Percentiles rank a stretch among this genome's conserved stretches.
phyloP scores from a whole-genome alignment of 176 grass and related monocot species.

The Avena atlantica region DNA sequence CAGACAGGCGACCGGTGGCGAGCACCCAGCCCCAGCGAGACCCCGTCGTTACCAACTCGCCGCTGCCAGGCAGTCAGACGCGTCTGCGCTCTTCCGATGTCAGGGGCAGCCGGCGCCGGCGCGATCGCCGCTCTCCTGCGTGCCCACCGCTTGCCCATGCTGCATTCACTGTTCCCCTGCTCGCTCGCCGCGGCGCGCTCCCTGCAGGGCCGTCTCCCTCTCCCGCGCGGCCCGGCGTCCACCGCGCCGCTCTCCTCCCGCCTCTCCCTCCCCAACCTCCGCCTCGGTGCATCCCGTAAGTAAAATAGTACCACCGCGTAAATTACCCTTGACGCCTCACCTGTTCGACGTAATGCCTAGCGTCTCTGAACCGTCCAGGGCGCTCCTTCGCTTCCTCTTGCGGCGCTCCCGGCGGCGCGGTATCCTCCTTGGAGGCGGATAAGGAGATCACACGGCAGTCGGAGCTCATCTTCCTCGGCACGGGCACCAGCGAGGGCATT shows the following conservation, averaged over 20 bases:
- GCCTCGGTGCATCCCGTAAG: slow-evolving; percentile 15
- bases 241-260: slow-evolving; percentile 4
- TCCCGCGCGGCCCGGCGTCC: neutral
- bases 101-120: slow-evolving; percentile 19
- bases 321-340: neutral
- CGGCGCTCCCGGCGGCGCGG: neutral
- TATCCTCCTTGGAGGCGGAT: neutral
- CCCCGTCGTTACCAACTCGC: slow-evolving; percentile 9
- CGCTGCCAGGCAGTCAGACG: neutral
- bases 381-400: slow-evolving; percentile 30
- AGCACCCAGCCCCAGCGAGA: neutral
- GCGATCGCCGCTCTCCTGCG: slow-evolving; percentile 39
- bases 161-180: neutral
- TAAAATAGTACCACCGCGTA: neutral
- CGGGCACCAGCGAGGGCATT: slow-evolving; percentile 92
- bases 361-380: slow-evolving; percentile 3
- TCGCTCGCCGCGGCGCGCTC: neutral
- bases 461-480: slow-evolving; percentile 95
- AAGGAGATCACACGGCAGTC: slow-evolving; percentile 39
- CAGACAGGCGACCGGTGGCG: slow-evolving; percentile 18
- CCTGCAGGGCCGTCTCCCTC: neutral
- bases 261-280: slow-evolving; percentile 17
- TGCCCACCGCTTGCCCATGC: slow-evolving; percentile 10
- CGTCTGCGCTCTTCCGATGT: slow-evolving; percentile 20
- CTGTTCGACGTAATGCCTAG: slow-evolving; percentile 50